These are phyloP conservation scores for Heritiera fomes DNA, from an alignment of 345 rosid species.

Conservation along the genomic window DNA sequence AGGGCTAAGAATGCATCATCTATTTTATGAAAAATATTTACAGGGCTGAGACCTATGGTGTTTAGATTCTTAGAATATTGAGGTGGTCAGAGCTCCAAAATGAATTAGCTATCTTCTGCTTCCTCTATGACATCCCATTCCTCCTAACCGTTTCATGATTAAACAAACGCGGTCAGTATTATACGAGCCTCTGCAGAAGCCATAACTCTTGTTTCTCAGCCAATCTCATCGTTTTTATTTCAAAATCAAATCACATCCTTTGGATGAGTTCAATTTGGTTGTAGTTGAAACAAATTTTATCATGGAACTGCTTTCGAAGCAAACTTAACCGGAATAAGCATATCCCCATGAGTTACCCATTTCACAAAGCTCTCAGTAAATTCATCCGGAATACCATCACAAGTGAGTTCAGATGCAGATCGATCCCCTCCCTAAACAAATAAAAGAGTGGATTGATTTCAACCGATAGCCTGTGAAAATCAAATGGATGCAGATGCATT, in stretches of 20 bases:
- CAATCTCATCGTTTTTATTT: neutral
- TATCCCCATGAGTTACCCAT: slow-evolving; percentile 73
- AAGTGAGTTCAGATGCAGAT: slow-evolving; percentile 15
- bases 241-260: slow-evolving; percentile 49
- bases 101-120: slow-evolving; percentile 20
- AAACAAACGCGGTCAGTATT: slow-evolving; percentile 4
- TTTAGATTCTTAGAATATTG: neutral
- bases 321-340: slow-evolving; percentile 34
- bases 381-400: slow-evolving; percentile 25
- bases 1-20: slow-evolving; percentile 3
- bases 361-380: slow-evolving; percentile 51
- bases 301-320: neutral
- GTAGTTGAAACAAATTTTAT: slow-evolving; percentile 16
- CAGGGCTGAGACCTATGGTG: slow-evolving; percentile 19
- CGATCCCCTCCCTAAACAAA: slow-evolving; percentile 46
- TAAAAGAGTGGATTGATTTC: neutral
- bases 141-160: neutral
- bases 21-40: slow-evolving; percentile 28
- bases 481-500: neutral
- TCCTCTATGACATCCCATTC: slow-evolving; percentile 11
- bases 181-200: neutral
- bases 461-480: neutral
- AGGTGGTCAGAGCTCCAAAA: slow-evolving; percentile 17
- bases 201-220: slow-evolving; percentile 13
- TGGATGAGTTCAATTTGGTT: slow-evolving; percentile 42